These are phyloP conservation scores for Pseudogymnoascus sp. DNA, from an alignment of 2,329 filamentous ascomycete genomes.

Conservation along the genomic window DNA sequence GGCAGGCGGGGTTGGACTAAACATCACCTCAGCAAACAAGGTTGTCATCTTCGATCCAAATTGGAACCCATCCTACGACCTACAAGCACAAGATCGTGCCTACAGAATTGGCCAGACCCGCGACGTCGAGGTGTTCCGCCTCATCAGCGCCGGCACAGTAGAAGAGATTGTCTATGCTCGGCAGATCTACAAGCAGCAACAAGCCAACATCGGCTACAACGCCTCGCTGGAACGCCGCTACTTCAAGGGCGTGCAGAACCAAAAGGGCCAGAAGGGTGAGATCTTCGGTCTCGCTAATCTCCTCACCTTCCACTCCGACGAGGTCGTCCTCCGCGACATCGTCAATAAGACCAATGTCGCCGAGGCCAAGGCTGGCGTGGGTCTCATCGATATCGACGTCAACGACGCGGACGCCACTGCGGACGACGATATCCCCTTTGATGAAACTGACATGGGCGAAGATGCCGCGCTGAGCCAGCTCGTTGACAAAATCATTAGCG, in stretches of 20 bases:
- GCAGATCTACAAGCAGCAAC: slow-evolving; percentile 98
- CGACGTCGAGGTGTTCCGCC: slow-evolving; percentile 89
- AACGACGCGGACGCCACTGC: slow-evolving; percentile 28
- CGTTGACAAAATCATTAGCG: slow-evolving; percentile 46
- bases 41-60: slow-evolving; percentile 96
- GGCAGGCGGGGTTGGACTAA: slow-evolving; percentile 86
- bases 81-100: slow-evolving; percentile 92
- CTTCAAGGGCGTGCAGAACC: slow-evolving; percentile 87
- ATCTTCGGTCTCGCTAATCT: slow-evolving; percentile 87
- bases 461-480: slow-evolving; percentile 66
- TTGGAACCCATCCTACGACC: slow-evolving; percentile 92
- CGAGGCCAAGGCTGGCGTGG: slow-evolving; percentile 78
- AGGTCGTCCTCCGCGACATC: slow-evolving; percentile 81
- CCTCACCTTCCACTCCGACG: slow-evolving; percentile 71
- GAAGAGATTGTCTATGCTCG: slow-evolving; percentile 96
- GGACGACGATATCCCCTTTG: slow-evolving; percentile 38
- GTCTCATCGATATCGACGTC: slow-evolving; percentile 65
- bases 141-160: slow-evolving; percentile 84
- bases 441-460: slow-evolving; percentile 41
- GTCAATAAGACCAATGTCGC: slow-evolving; percentile 98
- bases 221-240: slow-evolving; percentile 88
- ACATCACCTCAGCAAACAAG: slow-evolving; percentile 96
- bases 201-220: slow-evolving; percentile 94
- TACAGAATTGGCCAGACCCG: slow-evolving; percentile 90
- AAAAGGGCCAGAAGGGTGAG: slow-evolving; percentile 75